These are phyloP conservation scores for Juglanconis oblonga DNA, from an alignment of 2,329 filamentous ascomycete species.

Conservation along the genomic window DNA sequence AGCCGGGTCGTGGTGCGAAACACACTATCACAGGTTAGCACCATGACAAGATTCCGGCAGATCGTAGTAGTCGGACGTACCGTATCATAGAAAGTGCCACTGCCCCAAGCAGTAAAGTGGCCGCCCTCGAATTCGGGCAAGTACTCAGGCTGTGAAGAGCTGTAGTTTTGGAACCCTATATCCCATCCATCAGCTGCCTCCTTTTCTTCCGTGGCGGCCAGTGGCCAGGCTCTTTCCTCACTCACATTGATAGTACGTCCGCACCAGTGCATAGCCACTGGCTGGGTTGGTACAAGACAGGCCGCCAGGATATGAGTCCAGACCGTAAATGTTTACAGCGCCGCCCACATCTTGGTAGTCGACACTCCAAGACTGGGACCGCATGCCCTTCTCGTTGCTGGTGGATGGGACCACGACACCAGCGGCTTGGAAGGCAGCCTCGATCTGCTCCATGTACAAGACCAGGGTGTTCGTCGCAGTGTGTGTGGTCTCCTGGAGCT, in stretches of 20 bases:
- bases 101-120: conserved; percentile 52
- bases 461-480: conserved; percentile 42
- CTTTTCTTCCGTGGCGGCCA: no score
- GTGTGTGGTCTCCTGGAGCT: conserved; percentile 44
- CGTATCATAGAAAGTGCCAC: conserved; percentile 46
- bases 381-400: conserved; percentile 50
- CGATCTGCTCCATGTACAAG: conserved; percentile 50
- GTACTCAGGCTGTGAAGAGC: conserved; percentile 50
- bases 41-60: no score
- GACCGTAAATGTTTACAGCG: conserved; percentile 47
- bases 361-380: conserved; percentile 48
- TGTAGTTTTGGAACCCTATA: conserved; percentile 48
- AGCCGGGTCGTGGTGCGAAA: conserved; percentile 40
- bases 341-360: conserved; percentile 56
- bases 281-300: conserved; percentile 47
- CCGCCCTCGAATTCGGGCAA: conserved; percentile 53
- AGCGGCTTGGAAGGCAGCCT: conserved; percentile 41
- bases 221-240: neutral
- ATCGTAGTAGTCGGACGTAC: conserved; percentile 12
- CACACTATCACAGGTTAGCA: conserved; percentile 27
- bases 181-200: neutral
- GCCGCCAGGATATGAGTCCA: conserved; percentile 45
- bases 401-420: conserved; percentile 48
- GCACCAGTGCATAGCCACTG: conserved; percentile 46
- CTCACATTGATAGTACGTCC: conserved; percentile 51